A percentile compares a stretch with the other conserved stretches of the same genome.
Conservation (phyloP, 2,329 filamentous ascomycete genomes). For the Remersonia thermophila region DNA sequence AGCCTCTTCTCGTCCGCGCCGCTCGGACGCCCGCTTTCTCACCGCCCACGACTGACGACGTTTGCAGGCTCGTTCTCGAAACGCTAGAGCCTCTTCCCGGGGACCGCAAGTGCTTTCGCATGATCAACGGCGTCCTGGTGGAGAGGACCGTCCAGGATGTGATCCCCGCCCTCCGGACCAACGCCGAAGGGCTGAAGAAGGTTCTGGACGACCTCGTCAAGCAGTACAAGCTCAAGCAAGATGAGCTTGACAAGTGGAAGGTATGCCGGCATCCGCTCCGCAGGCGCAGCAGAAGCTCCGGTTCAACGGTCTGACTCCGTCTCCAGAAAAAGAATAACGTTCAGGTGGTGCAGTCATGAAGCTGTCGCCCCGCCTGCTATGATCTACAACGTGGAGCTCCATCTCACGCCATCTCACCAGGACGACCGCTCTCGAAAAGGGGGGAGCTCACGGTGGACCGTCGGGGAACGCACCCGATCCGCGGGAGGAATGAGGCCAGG, state of each 20-base stretch:
- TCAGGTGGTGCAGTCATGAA: conserved; percentile 67
- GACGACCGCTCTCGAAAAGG: too few relatives aligned
- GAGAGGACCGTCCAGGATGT: conserved; percentile 92
- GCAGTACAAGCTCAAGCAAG: conserved; percentile 90
- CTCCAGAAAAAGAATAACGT: conserved; percentile 79
- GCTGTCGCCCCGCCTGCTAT: background rate
- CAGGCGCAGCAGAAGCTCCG: too few relatives aligned
- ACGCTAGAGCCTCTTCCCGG: conserved; percentile 70
- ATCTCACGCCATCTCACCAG: conserved; percentile 14
- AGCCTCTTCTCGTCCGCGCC: background rate
- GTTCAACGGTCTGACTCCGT: conserved; percentile 10
- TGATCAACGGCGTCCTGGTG: conserved; percentile 94
- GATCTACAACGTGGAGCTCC: background rate
- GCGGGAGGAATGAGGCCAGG: too few relatives aligned
- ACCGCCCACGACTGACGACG: conserved; percentile 17
- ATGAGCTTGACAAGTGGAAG: conserved; percentile 98
- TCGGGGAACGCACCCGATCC: too few relatives aligned
- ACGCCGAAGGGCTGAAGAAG: conserved; percentile 86
- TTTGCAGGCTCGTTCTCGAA: conserved; percentile 74
- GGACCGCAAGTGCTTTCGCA: conserved; percentile 93
- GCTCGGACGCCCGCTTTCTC: too few relatives aligned
- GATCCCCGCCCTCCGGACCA: conserved; percentile 79
- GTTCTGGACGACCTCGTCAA: conserved; percentile 90
- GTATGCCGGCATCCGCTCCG: conserved; percentile 34
- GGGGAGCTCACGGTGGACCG: too few relatives aligned